Percentiles rank a stretch among this genome's conserved stretches.
phyloP scores from a whole-genome alignment of 805 yeast species.

The Candida hungchunana region DNA sequence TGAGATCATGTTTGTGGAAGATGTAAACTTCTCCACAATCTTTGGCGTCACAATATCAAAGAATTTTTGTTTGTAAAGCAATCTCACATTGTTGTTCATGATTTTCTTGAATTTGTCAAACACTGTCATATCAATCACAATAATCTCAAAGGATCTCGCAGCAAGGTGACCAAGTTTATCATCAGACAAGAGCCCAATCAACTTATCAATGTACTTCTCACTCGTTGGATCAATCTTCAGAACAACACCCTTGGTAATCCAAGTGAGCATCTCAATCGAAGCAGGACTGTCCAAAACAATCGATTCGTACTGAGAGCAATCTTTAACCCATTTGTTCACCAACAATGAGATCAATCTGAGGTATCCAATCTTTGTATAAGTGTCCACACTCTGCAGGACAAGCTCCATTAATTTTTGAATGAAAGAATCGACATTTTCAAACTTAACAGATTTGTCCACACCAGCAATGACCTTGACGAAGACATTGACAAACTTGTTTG shows the following conservation, averaged over 20 bases:
- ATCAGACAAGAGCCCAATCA: constrained; percentile 34
- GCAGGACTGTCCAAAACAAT: constrained; percentile 15
- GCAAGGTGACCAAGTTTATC: constrained; percentile 29
- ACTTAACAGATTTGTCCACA: constrained; percentile 39
- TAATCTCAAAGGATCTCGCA: constrained; percentile 55
- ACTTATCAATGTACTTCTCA: constrained; percentile 29
- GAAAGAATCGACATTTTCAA: constrained; percentile 22
- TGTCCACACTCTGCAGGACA: constrained; percentile 12
- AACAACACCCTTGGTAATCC: constrained; percentile 71
- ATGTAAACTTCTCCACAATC: constrained; percentile 44
- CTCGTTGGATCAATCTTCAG: constrained; percentile 48
- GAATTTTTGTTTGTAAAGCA: constrained; percentile 76
- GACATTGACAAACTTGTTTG: constrained; percentile 33
- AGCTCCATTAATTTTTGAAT: constrained; percentile 11
- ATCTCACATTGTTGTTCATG: constrained; percentile 54
- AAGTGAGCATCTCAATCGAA: constrained; percentile 52
- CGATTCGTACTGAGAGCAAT: constrained; percentile 1
- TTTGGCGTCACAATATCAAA: constrained; percentile 58
- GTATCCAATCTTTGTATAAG: constrained; percentile 42
- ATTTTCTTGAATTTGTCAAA: constrained; percentile 44
- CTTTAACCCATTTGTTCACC: constrained; percentile 48
- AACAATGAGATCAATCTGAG: constrained; percentile 52
- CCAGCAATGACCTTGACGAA: constrained; percentile 47
- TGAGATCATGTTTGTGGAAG: constrained; percentile 19
- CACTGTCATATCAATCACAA: constrained; percentile 63